Evolutionary conservation across 345 rosid genomes (phyloP).

Genomic region (Arabis hirsuta): DNA sequence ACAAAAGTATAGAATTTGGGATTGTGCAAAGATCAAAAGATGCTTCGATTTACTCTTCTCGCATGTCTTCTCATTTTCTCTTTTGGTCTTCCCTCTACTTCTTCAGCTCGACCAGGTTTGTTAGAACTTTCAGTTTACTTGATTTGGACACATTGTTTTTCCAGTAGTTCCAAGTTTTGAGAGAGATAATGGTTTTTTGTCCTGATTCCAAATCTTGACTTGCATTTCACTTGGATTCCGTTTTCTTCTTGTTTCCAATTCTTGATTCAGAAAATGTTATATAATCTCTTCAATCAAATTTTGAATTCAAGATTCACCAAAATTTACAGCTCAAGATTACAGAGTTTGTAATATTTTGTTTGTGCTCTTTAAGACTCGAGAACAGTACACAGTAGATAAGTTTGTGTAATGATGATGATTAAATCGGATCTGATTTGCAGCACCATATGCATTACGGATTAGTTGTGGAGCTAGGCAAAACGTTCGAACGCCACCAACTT

Average conservation of each 20-base stretch:
- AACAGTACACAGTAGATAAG: too few species aligned
- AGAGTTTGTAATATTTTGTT: too few species aligned
- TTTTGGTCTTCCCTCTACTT: conserved; percentile 35
- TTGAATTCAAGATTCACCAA: conserved; percentile 17
- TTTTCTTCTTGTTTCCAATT: not conserved
- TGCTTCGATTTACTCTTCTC: conserved; percentile 43
- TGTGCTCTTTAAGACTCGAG: too few species aligned
- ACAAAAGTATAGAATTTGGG: not conserved
- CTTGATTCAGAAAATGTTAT: conserved; percentile 5
- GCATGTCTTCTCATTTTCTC: conserved; percentile 50
- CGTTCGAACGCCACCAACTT: conserved; percentile 68
- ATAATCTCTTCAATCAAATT: not conserved
- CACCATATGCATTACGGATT: conserved; percentile 84
- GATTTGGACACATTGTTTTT: conserved; percentile 7
- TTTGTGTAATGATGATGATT: too few species aligned
- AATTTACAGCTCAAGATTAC: not conserved
- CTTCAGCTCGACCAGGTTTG: conserved; percentile 57
- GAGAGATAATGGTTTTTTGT: not conserved
- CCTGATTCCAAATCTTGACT: conserved; percentile 15
- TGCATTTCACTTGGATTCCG: conserved; percentile 16
- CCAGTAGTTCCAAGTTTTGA: not conserved
- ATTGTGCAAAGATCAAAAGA: conserved; percentile 41
- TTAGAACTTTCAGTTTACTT: conserved; percentile 24
- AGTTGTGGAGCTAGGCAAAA: conserved; percentile 86
- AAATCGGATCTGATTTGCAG: conserved; percentile 42